Evolutionary conservation across 2,329 filamentous ascomycete species (phyloP).

Genomic region (Penicillium freii): DNA sequence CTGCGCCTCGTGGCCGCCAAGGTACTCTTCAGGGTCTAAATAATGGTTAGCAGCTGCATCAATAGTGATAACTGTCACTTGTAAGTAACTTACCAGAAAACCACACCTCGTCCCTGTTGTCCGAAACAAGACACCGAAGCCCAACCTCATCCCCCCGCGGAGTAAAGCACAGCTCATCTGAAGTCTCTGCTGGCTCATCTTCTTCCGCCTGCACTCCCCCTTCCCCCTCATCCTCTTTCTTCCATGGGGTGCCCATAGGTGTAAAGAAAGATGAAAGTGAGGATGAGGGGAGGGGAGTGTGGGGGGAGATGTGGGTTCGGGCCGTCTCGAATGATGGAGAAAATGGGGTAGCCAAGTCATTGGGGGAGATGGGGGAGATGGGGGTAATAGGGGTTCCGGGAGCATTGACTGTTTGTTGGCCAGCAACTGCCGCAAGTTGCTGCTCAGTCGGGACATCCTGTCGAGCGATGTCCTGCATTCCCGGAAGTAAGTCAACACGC

Average conservation of each 20-base stretch:
- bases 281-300: neutral
- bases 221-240: neutral
- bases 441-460: neutral
- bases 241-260: neutral
- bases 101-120: neutral
- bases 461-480: neutral
- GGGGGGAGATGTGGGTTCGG: constrained; percentile 1
- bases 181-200: neutral
- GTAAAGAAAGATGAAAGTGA: neutral
- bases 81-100: neutral
- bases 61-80: neutral
- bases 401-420: neutral
- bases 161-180: neutral
- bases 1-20: neutral
- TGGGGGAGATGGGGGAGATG: neutral
- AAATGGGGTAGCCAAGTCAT: neutral
- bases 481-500: neutral
- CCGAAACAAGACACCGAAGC: neutral
- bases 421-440: neutral
- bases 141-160: neutral
- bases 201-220: neutral
- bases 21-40: neutral
- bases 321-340: neutral
- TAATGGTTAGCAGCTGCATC: neutral
- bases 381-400: neutral